Base-by-base conservation (phyloP, 768 basidiomycete genomes). In the Kwoniella pini region DNA sequence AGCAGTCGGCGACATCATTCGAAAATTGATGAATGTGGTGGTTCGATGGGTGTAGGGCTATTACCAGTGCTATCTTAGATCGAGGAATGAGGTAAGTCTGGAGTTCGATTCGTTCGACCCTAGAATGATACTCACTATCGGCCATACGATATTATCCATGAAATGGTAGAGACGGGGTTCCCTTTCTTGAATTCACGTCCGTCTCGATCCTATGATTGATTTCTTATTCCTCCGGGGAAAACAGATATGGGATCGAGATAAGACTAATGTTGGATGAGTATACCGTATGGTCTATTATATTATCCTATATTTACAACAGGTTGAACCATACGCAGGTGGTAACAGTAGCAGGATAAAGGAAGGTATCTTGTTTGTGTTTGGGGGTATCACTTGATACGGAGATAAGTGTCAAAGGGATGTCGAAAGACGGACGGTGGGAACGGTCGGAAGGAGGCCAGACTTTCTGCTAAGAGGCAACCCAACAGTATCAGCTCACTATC, bases 161-260 rank as follows among this genome's bases (percentile, higher is more conserved):
- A 50, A 27, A 19, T 27, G 19, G 12, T 2, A 36, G 33, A 36
- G 33, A 36, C 33, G 15, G 33, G 33, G 33, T 36, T 36, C 7
- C 33, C 33, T 36, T 15, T 36, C 7, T 36, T n/a, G n/a, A n/a
- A n/a, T n/a, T n/a, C n/a, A n/a, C n/a, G n/a, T n/a, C n/a, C n/a
- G n/a, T n/a, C n/a, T 15, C 33, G 33, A 7, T 36, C 15, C 33
- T 36, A 36, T 36, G 15, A 17, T 12, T 27, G 33, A 11, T 19
- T 55, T 1, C 27, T 33, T 13, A 30, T 55, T 55, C 43, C 54
- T 55, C 54, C 54, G 45, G 54, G 54, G 54, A 55, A 55, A 21
- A 17, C 13, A 19, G 51, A 24, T n/a, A 4, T 21, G 40, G 15
- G 52, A 40, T 54, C 28, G 27, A 40, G 27, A 19, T 36, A 40